Percentiles rank a stretch among this genome's conserved stretches.
Conservation (phyloP, 306 rosid species). For the Geum urbanum region DNA sequence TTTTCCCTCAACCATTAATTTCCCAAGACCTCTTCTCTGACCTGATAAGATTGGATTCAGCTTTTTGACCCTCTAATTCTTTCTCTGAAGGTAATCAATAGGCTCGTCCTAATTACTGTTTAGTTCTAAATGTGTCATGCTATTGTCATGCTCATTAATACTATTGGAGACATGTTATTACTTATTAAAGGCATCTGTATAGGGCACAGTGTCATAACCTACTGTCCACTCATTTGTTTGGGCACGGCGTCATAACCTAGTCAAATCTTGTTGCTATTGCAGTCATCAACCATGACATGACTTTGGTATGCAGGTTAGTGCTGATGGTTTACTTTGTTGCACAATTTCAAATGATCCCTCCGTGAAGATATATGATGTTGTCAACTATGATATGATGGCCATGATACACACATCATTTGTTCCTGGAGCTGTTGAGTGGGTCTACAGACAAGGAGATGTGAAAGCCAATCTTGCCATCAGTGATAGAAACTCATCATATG, state of each 20-base stretch:
- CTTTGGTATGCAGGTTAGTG: constrained; percentile 86
- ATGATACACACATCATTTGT: constrained; percentile 73
- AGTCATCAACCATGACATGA: constrained; percentile 59
- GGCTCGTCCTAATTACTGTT: background rate
- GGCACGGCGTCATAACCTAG: constrained; percentile 2
- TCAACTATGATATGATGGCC: constrained; percentile 98
- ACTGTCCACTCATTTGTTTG: background rate
- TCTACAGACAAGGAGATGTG: constrained; percentile 91
- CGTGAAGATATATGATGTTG: constrained; percentile 92
- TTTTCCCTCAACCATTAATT: background rate
- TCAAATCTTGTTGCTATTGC: constrained; percentile 20
- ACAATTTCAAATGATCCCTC: constrained; percentile 84
- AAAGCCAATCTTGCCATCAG: constrained; percentile 85
- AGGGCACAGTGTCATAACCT: background rate
- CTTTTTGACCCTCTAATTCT: background rate
- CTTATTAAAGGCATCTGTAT: background rate
- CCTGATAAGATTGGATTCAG: background rate
- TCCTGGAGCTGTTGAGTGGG: constrained; percentile 98
- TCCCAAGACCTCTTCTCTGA: background rate
- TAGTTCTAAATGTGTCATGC: background rate
- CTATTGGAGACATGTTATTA: background rate
- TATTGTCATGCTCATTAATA: background rate
- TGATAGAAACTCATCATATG: constrained; percentile 68
- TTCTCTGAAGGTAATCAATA: background rate
- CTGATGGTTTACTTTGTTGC: constrained; percentile 93